Percentiles rank a stretch among this genome's conserved stretches.
phyloP scores from a whole-genome alignment of 2,329 filamentous ascomycete genomes.

The Hypoxylon sp. region DNA sequence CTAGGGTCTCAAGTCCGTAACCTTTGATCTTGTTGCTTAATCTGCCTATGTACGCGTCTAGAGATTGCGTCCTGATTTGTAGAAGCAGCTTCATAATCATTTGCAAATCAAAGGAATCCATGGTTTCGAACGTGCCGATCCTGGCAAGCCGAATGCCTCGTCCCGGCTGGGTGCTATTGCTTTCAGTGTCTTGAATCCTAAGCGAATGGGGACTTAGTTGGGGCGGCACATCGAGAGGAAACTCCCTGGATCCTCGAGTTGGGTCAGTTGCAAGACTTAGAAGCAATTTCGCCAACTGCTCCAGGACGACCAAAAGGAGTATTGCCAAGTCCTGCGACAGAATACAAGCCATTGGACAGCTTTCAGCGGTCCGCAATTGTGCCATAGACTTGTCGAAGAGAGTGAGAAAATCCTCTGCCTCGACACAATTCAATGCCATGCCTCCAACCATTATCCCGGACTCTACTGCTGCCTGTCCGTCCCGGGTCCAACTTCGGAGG shows the following conservation, averaged over 20 bases:
- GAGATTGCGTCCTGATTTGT: too few relatives aligned
- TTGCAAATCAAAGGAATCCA: too few relatives aligned
- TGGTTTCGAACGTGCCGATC: not conserved
- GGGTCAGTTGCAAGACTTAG: not conserved
- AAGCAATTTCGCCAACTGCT: not conserved
- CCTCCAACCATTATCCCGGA: not conserved
- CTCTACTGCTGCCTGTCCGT: not conserved
- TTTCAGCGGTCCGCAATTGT: not conserved
- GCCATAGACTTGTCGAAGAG: not conserved
- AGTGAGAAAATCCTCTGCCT: not conserved
- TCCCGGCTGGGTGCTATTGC: not conserved
- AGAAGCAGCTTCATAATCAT: too few relatives aligned
- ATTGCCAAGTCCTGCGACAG: constrained; percentile 1
- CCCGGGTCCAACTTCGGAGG: not conserved
- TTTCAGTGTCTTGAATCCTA: too few relatives aligned
- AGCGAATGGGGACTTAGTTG: too few relatives aligned
- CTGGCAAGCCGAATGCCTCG: not conserved
- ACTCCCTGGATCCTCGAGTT: not conserved
- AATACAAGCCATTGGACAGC: not conserved
- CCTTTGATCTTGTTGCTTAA: not conserved
- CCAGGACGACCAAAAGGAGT: not conserved
- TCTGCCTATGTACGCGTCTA: not conserved
- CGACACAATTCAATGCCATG: not conserved
- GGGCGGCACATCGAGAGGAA: not conserved
- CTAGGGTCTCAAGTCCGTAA: not conserved